phyloP scores from a whole-genome alignment of 2,329 filamentous ascomycete genomes.

The Alternaria triticimaculans region DNA sequence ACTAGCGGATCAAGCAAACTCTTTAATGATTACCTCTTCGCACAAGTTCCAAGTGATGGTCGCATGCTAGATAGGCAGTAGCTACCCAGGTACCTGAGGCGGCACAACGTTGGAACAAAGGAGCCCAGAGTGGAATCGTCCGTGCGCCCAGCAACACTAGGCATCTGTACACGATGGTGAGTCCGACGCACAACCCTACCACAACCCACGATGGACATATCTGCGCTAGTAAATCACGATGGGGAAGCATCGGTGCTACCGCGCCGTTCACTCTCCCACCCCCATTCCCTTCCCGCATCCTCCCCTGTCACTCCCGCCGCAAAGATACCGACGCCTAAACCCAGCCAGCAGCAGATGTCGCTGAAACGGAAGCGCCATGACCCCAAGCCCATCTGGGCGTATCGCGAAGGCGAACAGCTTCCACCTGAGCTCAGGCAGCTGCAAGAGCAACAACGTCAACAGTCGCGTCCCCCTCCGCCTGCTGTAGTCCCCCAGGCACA shows the following conservation, averaged over 20 bases:
- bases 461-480: slow-evolving; percentile 29
- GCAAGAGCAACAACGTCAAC: slow-evolving; percentile 31
- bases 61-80: not conserved
- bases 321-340: slow-evolving; percentile 35
- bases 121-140: slow-evolving; percentile 2
- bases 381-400: slow-evolving; percentile 48
- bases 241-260: slow-evolving; percentile 37
- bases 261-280: slow-evolving; percentile 40
- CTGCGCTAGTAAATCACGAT: slow-evolving; percentile 44
- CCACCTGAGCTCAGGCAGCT: slow-evolving; percentile 32
- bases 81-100: not conserved
- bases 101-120: not conserved
- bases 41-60: not conserved
- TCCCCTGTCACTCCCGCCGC: slow-evolving; percentile 38
- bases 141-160: slow-evolving; percentile 15
- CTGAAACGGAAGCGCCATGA: slow-evolving; percentile 47
- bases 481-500: slow-evolving; percentile 21
- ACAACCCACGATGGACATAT: slow-evolving; percentile 46
- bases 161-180: slow-evolving; percentile 15
- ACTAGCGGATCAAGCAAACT: slow-evolving; percentile 32
- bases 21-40: slow-evolving; percentile 9
- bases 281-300: slow-evolving; percentile 34
- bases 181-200: slow-evolving; percentile 19
- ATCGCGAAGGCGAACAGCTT: slow-evolving; percentile 36
- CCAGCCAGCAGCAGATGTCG: slow-evolving; percentile 34